Percentiles rank a stretch among this genome's conserved stretches.
phyloP scores from a whole-genome alignment of 2,329 filamentous ascomycete genomes.

The Ceratocystis cacaofunesta region DNA sequence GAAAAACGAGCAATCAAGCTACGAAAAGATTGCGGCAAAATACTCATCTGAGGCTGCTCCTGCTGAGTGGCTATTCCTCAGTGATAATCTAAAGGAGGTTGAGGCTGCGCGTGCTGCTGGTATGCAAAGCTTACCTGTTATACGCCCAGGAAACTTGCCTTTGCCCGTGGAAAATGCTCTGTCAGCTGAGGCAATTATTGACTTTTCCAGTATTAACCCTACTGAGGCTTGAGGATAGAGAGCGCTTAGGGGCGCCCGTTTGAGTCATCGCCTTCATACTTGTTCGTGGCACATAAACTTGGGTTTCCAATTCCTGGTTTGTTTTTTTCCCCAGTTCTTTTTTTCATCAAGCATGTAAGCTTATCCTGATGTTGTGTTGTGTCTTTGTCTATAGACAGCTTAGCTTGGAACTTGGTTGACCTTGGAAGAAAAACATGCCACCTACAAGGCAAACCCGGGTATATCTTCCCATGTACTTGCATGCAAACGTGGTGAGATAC shows the following conservation, averaged over 20 bases:
- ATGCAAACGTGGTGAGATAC: neutral
- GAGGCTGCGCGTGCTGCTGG: conserved; percentile 45
- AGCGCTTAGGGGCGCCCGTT: too few relatives aligned
- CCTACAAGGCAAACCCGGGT: neutral
- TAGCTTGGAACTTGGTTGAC: neutral
- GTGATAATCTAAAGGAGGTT: conserved; percentile 61
- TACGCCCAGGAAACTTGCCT: conserved; percentile 55
- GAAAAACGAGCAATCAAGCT: conserved; percentile 54
- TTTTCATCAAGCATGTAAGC: neutral
- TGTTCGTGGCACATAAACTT: neutral
- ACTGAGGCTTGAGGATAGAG: conserved; percentile 1
- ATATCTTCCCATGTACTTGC: neutral
- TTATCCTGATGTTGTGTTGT: neutral
- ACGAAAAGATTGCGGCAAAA: conserved; percentile 43
- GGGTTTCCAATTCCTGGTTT: neutral
- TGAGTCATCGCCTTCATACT: neutral
- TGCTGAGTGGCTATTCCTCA: conserved; percentile 57
- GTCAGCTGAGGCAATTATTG: conserved; percentile 24
- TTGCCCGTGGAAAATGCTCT: conserved; percentile 36
- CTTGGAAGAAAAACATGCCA: neutral
- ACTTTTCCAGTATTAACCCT: conserved; percentile 21
- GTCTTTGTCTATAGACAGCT: neutral
- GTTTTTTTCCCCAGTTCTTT: neutral
- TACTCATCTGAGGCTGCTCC: conserved; percentile 28
- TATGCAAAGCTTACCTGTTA: conserved; percentile 47